Evolutionary conservation across 768 basidiomycete species (phyloP), one percentile per base, ranked within the genome.

Genomic region (Leccinum longicurvipes): DNA sequence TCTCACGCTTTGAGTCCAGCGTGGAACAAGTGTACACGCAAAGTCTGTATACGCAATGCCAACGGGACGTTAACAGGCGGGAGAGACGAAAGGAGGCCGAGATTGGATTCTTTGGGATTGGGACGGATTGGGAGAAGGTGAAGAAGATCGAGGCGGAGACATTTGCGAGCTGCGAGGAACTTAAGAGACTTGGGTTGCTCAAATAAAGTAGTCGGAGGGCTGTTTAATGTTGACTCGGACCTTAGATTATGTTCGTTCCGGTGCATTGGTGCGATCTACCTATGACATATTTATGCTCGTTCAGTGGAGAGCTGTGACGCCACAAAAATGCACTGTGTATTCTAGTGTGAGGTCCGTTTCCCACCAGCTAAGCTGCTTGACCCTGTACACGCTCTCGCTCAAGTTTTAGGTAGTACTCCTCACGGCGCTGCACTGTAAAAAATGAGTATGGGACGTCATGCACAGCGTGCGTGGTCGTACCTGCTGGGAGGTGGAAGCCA

Each of bases 121-220:
- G 93, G 28, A 90, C 93, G 11, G 90, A 98, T 68, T 93, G 91
- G 89, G 87, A 93, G 29, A 91, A 91, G 73, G 88, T 98, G 56
- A 77, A 79, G 68, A 71, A 73, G 61, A 87, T 97, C 51, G 81
- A 89, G 49, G 73, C 72, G 28, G 88, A 94, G 75, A 79, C 77
- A 34, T 77, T 93, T 47, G 78, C 80, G 56, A 85, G 82, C 63
- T 98, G 95, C 67, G 89, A 93, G 57, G 84, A 85, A 72, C 74
- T 95, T 66, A 84, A 77, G 71, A 72, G 76, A 67, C 67, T 88
- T 64, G 85, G 87, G 6, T 64, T 86, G 39, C 61, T 86, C 58
- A 73, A 74, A 63, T 82, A 52, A 55, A 55, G 44, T 52, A n/a
- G 25, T 50, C n/a, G n/a, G n/a, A n/a, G n/a, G n/a, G n/a, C n/a